Evolutionary conservation across 2,329 filamentous ascomycete genomes (phyloP).

Genomic region (Nothopassalora personata): DNA sequence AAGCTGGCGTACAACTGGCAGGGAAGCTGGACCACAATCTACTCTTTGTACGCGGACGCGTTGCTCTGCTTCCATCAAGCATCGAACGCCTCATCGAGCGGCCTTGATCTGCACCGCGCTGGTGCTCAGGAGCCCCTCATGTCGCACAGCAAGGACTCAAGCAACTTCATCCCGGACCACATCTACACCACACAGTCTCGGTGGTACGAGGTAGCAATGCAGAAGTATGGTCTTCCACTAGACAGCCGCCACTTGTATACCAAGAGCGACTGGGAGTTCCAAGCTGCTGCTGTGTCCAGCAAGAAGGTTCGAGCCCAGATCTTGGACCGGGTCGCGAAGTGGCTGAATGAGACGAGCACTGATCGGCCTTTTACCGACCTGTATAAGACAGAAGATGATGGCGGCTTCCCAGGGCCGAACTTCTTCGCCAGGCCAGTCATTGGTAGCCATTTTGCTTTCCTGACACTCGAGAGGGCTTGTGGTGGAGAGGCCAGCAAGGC

Average conservation of each 20-base stretch:
- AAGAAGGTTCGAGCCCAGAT: constrained; percentile 65
- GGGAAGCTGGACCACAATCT: constrained; percentile 77
- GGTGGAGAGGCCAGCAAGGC: constrained; percentile 17
- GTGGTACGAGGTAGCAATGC: constrained; percentile 74
- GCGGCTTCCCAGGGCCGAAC: constrained; percentile 65
- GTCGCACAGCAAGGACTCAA: constrained; percentile 2
- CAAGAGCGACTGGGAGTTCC: constrained; percentile 82
- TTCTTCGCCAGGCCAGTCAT: constrained; percentile 82
- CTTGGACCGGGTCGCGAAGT: constrained; percentile 65
- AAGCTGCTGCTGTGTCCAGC: constrained; percentile 73
- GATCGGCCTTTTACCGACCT: constrained; percentile 76
- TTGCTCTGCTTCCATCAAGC: constrained; percentile 70
- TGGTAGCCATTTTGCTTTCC: constrained; percentile 78
- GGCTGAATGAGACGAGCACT: constrained; percentile 76
- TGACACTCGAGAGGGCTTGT: constrained; percentile 76
- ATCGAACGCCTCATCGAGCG: constrained; percentile 19
- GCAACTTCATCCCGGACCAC: constrained; percentile 60
- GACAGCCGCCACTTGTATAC: constrained; percentile 79
- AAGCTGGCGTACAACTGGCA: constrained; percentile 77
- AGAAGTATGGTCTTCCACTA: constrained; percentile 75
- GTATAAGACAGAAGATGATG: constrained; percentile 72
- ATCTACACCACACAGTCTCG: constrained; percentile 75
- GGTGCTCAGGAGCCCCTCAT: constrained; percentile 17
- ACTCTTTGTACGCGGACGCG: constrained; percentile 77
- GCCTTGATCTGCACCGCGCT: constrained; percentile 3